Evolutionary conservation across 2,329 filamentous ascomycete species (phyloP), one percentile per base, ranked within the genome.

Genomic region (Neonectria coccinea): DNA sequence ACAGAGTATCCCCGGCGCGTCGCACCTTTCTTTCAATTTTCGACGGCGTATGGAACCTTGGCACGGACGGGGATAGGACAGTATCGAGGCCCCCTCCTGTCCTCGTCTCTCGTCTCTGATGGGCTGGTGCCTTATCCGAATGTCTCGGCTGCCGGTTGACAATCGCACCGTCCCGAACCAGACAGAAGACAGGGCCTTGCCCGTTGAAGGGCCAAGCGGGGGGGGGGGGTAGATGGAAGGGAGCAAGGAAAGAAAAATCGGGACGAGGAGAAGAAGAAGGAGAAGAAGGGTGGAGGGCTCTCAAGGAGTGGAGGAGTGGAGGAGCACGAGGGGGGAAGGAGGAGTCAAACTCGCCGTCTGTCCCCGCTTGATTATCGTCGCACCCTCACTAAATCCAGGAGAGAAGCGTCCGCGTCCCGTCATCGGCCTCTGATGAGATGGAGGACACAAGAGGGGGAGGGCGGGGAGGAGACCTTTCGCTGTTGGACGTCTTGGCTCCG

Each of bases 71-170:
- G 18, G 42, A 29, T 18, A 33, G 18, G 42, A 29, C 33, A 33
- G 48, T 41, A 22, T 54, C 10, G 31, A 10, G 11, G 31, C 56
- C 52, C 41, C 44, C 36, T 33, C 59, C 10, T 29, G 29, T 29
- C 12, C 36, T 14, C 36, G 36, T 39, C 14, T 16, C 29, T 39
- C 14, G 36, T 39, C 36, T 47, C 27, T 52, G 16, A 31, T 50
- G 42, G 36, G 20, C 33, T 11, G 25, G 36, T 27, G 29, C 51
- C 29, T 31, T 27, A 47, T 56, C 55, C 22, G 45, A 52, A 52
- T 66, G 64, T 66, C 64, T 66, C 59, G 64, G 64, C 44, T 62
- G 51, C 51, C 48, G 64, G 51, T 52, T 62, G 29, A 39, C 54
- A 50, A 52, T 54, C 55, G 55, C 51, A 45, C 53, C 36, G n/a